Percentiles rank a stretch among this genome's conserved stretches.
Evolutionary conservation across 495 filamentous ascomycete genomes (phyloP).

Genomic region (Parathielavia hyrcaniae): DNA sequence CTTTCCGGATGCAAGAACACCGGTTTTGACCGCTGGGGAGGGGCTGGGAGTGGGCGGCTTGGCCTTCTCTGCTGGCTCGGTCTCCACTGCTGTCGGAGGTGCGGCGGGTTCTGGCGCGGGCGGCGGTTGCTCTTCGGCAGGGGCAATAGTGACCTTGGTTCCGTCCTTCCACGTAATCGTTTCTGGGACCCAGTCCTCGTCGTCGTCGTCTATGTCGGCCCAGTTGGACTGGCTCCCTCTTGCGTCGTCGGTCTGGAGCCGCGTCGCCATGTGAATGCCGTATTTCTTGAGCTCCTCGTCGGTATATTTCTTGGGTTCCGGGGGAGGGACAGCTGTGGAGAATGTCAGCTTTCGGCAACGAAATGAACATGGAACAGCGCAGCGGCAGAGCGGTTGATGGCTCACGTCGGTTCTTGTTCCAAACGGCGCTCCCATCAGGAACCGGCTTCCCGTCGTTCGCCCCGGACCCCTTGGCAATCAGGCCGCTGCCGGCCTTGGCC

Average conservation of each 20-base stretch:
- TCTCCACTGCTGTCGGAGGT: slow-evolving; percentile 21
- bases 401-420: slow-evolving; percentile 95
- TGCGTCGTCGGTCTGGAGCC: slow-evolving; percentile 74
- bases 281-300: slow-evolving; percentile 96
- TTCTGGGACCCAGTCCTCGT: slow-evolving; percentile 96
- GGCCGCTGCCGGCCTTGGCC: slow-evolving; percentile 48
- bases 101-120: slow-evolving; percentile 26
- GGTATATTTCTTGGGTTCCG: slow-evolving; percentile 84
- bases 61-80: slow-evolving; percentile 30
- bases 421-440: slow-evolving; percentile 69
- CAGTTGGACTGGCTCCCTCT: slow-evolving; percentile 69
- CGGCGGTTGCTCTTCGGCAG: slow-evolving; percentile 45
- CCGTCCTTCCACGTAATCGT: slow-evolving; percentile 96
- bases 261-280: slow-evolving; percentile 91
- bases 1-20: slow-evolving; percentile 42
- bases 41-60: slow-evolving; percentile 36
- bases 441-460: slow-evolving; percentile 52
- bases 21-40: slow-evolving; percentile 38
- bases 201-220: slow-evolving; percentile 98
- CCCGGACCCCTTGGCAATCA: slow-evolving; percentile 46
- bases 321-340: slow-evolving; percentile 60
- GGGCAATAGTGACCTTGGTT: slow-evolving; percentile 78
- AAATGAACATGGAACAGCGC: background rate
- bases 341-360: slow-evolving; percentile 9
- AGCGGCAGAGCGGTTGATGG: background rate